Percentiles rank a stretch among this genome's conserved stretches.
Conservation (phyloP, 1,139 yeast genomes). For the Sugiyamaella grinbergsii region DNA sequence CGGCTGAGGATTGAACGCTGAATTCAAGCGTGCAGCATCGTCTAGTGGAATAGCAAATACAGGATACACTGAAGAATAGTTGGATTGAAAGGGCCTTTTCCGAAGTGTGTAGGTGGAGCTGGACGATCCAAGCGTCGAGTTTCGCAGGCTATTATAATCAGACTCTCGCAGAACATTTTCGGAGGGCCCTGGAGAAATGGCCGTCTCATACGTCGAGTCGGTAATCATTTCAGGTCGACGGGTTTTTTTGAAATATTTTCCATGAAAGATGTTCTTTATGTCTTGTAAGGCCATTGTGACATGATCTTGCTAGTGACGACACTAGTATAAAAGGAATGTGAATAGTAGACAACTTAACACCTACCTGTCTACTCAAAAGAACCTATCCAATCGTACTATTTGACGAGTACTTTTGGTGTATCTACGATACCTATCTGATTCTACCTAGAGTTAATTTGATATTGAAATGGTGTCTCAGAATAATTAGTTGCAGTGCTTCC, state of each 20-base stretch:
- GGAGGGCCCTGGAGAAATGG: slow-evolving; percentile 4
- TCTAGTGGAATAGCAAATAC: slow-evolving; percentile 37
- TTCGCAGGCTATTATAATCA: not conserved
- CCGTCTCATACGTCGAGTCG: slow-evolving; percentile 3
- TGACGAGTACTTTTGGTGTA: too few relatives aligned
- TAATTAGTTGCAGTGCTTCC: too few relatives aligned
- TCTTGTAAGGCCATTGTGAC: slow-evolving; percentile 9
- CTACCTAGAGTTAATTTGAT: too few relatives aligned
- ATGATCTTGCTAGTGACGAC: not conserved
- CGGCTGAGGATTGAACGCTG: slow-evolving; percentile 10
- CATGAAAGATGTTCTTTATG: slow-evolving; percentile 11
- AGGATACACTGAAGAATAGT: not conserved
- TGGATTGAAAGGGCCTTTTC: not conserved
- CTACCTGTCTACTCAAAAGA: too few relatives aligned
- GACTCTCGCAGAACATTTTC: not conserved
- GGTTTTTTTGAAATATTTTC: slow-evolving; percentile 12
- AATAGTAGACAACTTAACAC: too few relatives aligned
- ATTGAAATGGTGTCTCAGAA: too few relatives aligned
- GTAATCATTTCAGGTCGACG: slow-evolving; percentile 18
- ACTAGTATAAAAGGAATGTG: not conserved
- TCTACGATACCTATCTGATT: too few relatives aligned
- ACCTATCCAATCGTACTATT: too few relatives aligned
- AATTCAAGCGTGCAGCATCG: slow-evolving; percentile 32
- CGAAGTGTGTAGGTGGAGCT: not conserved
- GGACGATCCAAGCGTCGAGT: not conserved